These are phyloP conservation scores for Pyricularia pennisetigena DNA, from an alignment of 2,329 filamentous ascomycete species.

Conservation along the genomic window DNA sequence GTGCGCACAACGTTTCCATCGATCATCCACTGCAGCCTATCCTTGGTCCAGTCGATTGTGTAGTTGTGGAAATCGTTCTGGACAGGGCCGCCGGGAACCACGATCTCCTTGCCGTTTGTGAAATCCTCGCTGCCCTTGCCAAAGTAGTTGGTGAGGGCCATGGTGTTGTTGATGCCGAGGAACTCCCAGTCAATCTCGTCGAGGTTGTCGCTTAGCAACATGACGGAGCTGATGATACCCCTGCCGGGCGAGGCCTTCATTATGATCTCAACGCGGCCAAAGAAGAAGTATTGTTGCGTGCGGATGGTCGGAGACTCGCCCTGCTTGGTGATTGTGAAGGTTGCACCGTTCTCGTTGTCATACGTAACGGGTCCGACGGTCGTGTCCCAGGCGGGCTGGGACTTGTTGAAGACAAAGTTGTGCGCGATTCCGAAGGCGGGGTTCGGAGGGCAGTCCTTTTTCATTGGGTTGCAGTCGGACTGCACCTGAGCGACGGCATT, in stretches of 20 bases:
- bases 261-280: slow-evolving; percentile 66
- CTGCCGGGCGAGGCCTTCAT: slow-evolving; percentile 66
- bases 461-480: slow-evolving; percentile 68
- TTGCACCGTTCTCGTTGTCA: slow-evolving; percentile 46
- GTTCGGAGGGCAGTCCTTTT: slow-evolving; percentile 58
- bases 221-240: slow-evolving; percentile 74
- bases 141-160: slow-evolving; percentile 67
- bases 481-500: slow-evolving; percentile 59
- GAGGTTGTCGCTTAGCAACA: slow-evolving; percentile 72
- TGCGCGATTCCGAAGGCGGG: slow-evolving; percentile 58
- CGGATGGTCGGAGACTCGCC: slow-evolving; percentile 72
- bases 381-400: slow-evolving; percentile 55
- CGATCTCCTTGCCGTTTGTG: slow-evolving; percentile 52
- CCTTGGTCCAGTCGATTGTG: slow-evolving; percentile 62
- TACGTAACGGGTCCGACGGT: slow-evolving; percentile 57
- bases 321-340: slow-evolving; percentile 60
- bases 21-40: slow-evolving; percentile 57
- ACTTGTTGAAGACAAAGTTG: slow-evolving; percentile 54
- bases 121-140: slow-evolving; percentile 50
- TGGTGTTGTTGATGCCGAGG: slow-evolving; percentile 54
- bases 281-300: slow-evolving; percentile 79
- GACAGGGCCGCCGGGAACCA: slow-evolving; percentile 36
- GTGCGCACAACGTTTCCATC: slow-evolving; percentile 58
- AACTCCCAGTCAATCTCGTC: slow-evolving; percentile 89
- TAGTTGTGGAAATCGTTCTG: slow-evolving; percentile 64